Conservation (phyloP, 2,329 filamentous ascomycete species). For the Talaromyces sp. region DNA sequence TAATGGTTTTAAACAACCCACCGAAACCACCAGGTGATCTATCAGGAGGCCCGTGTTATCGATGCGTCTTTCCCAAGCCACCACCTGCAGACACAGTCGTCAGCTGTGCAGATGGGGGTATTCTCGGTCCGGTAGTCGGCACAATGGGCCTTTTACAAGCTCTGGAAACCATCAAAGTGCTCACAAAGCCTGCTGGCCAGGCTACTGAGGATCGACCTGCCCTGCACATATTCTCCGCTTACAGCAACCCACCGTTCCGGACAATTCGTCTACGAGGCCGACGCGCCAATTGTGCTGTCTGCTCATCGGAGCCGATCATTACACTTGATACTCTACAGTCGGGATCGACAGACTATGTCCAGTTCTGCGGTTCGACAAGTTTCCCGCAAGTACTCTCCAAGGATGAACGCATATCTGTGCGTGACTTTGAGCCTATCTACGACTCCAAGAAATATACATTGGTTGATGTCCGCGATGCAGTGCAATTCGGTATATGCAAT, state of each 20-base stretch:
- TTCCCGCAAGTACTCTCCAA: slow-evolving; percentile 59
- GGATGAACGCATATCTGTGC: slow-evolving; percentile 66
- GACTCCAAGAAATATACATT: slow-evolving; percentile 39
- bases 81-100: slow-evolving; percentile 79
- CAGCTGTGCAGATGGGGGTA: slow-evolving; percentile 88
- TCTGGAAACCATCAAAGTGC: slow-evolving; percentile 81
- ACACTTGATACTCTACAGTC: slow-evolving; percentile 61
- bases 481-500: slow-evolving; percentile 78
- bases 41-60: slow-evolving; percentile 79
- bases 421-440: slow-evolving; percentile 53
- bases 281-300: slow-evolving; percentile 71
- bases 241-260: slow-evolving; percentile 59
- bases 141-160: slow-evolving; percentile 92
- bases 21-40: slow-evolving; percentile 58
- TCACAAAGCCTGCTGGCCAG: slow-evolving; percentile 49
- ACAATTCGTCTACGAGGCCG: slow-evolving; percentile 71
- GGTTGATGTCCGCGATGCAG: slow-evolving; percentile 79
- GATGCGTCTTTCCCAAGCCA: slow-evolving; percentile 86
- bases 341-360: slow-evolving; percentile 75
- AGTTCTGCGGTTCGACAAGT: slow-evolving; percentile 71
- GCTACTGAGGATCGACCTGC: slow-evolving; percentile 22
- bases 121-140: slow-evolving; percentile 88
- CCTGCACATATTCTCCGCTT: slow-evolving; percentile 47
- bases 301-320: slow-evolving; percentile 63
- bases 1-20: slow-evolving; percentile 84